Evolutionary conservation across 2,329 filamentous ascomycete genomes (phyloP), one percentile per base, ranked within the genome.

Genomic region (Penicillium verrucosum): DNA sequence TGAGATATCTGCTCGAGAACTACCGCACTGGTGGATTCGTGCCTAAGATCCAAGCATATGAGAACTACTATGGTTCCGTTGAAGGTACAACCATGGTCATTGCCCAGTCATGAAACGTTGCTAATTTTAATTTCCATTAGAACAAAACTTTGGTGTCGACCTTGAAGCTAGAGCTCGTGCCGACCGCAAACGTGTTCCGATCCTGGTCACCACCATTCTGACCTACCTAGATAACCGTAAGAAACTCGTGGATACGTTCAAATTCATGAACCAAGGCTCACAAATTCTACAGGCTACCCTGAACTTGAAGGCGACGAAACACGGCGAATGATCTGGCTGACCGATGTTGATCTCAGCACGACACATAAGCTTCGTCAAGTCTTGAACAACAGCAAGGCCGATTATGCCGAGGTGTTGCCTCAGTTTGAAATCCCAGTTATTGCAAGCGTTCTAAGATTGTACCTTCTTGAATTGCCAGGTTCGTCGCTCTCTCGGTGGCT

Each of bases 51-150:
- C 86, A 92, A 45, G 89, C 91, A 4, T 99, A 99, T 75, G 94
- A 99, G 77, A 99, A 97, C 74, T 99, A 99, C 78, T 99, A 99
- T 80, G 97, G 97, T 75, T 92, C 90, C 63, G 92, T 97, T 25
- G 94, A 97, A 73, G 82, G 81, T 83, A 71, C 59, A 73, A 30
- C 23, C 14, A 34, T 11, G 10, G n/a, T 12, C 10, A 6, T 14
- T 16, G 1, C 11, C 7, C 6, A 32, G 10, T 23, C 4, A 27
- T 14, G 10, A 12, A 42, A n/a, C 25, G 18, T 32, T 51, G 25
- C 63, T 69, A 56, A 63, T 51, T 45, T 27, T 67, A 55, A 63
- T 36, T 48, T 27, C 46, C 38, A 54, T 4, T 54, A 83, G 92
- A 97, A 71, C 92, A 97, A 81, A 96, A 91, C 0, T 99, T 97